phyloP scores from a whole-genome alignment of 225 moss, liverwort and hornwort genomes.

The Takakia lepidozioides region DNA sequence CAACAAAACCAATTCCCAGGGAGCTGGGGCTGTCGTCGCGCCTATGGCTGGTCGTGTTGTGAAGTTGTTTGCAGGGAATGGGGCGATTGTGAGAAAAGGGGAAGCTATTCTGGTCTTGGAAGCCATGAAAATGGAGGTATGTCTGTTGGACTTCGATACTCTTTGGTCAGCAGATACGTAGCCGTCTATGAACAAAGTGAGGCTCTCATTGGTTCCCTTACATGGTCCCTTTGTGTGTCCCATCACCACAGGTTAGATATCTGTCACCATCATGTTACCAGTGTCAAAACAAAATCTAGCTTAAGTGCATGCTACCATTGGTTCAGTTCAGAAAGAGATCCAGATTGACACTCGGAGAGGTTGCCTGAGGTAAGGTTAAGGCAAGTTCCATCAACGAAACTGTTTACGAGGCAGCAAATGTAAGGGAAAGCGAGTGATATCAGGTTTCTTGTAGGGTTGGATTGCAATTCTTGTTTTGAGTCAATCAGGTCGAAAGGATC shows the following conservation, averaged over 20 bases:
- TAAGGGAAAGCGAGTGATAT: too few species aligned
- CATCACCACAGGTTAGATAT: too few species aligned
- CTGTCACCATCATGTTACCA: too few species aligned
- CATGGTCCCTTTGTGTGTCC: too few species aligned
- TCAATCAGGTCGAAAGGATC: neutral
- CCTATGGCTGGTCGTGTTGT: slow-evolving; percentile 96
- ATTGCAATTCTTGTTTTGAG: neutral
- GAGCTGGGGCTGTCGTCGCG: slow-evolving; percentile 54
- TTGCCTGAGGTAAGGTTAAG: neutral
- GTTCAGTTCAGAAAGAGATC: too few species aligned
- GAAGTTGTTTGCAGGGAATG: slow-evolving; percentile 63
- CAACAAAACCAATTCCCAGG: slow-evolving; percentile 21
- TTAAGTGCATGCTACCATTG: too few species aligned
- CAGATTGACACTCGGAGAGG: too few species aligned
- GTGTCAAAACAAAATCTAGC: too few species aligned
- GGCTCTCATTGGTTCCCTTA: neutral
- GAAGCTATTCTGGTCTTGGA: slow-evolving; percentile 79
- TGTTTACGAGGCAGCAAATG: too few species aligned
- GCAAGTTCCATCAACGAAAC: neutral
- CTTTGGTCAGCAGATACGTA: neutral
- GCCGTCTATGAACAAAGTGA: too few species aligned
- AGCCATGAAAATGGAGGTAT: slow-evolving; percentile 99
- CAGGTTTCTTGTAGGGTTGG: neutral
- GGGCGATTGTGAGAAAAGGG: slow-evolving; percentile 60
- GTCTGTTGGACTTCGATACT: neutral